Percentiles rank a stretch among this genome's conserved stretches.
These are phyloP conservation scores for Alliaria petiolata DNA, from an alignment of 345 rosid species.

Conservation along the genomic window DNA sequence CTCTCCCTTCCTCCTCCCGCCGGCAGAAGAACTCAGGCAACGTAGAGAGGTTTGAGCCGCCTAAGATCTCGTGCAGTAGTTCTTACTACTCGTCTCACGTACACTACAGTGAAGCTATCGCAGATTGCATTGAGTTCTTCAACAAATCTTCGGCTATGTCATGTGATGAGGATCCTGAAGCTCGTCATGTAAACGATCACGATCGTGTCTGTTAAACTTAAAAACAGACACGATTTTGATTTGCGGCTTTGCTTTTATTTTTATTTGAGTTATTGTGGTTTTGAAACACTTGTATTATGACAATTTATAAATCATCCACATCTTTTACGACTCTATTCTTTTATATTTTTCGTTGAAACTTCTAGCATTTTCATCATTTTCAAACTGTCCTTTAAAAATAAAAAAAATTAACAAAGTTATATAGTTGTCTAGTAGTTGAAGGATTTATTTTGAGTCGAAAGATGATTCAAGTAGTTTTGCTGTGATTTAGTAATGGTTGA, in stretches of 20 bases:
- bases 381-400: neutral
- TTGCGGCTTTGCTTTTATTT: slow-evolving; percentile 7
- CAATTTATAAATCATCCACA: neutral
- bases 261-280: slow-evolving; percentile 2
- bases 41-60: slow-evolving; percentile 59
- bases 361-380: neutral
- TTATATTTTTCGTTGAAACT: neutral
- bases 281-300: neutral
- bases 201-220: slow-evolving; percentile 48
- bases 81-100: slow-evolving; percentile 73
- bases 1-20: slow-evolving; percentile 40
- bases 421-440: no score
- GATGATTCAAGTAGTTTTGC: no score
- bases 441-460: no score
- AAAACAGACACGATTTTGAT: no score
- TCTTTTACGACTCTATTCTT: neutral
- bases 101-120: slow-evolving; percentile 80
- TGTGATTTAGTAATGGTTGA: no score
- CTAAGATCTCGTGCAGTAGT: slow-evolving; percentile 82
- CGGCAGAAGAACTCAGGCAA: slow-evolving; percentile 6
- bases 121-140: slow-evolving; percentile 95
- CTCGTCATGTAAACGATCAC: slow-evolving; percentile 41
- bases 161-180: slow-evolving; percentile 49
- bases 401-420: no score
- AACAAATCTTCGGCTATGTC: slow-evolving; percentile 72